phyloP scores from a whole-genome alignment of 352 stramenopile species.

The Globisporangium uncinulatum region DNA sequence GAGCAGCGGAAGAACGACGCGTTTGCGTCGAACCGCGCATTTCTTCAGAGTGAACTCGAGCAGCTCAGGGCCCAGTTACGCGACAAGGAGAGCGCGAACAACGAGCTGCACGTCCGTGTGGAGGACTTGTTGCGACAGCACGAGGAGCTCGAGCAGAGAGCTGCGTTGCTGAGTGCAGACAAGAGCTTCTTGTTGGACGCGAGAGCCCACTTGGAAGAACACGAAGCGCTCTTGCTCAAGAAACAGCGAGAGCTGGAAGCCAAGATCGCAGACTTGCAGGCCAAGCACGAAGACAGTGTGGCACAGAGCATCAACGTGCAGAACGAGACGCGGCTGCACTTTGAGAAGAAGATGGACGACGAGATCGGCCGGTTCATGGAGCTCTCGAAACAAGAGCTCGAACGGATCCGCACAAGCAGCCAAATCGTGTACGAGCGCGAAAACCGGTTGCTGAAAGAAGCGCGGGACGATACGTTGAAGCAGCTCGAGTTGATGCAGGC shows the following conservation, averaged over 20 bases:
- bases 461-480: constrained; percentile 51
- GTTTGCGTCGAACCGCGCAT: constrained; percentile 18
- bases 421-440: constrained; percentile 71
- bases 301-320: constrained; percentile 35
- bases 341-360: constrained; percentile 61
- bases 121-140: constrained; percentile 18
- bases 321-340: constrained; percentile 52
- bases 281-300: constrained; percentile 29
- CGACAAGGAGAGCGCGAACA: constrained; percentile 11
- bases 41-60: constrained; percentile 33
- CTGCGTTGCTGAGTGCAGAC: constrained; percentile 42
- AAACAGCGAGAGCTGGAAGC: constrained; percentile 33
- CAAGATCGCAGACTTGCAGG: constrained; percentile 18
- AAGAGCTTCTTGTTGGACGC: constrained; percentile 57
- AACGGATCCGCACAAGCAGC: constrained; percentile 53
- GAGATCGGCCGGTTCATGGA: constrained; percentile 71
- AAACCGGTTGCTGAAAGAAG: constrained; percentile 63
- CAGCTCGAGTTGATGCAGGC: constrained; percentile 52
- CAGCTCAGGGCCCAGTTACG: constrained; percentile 24
- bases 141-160: constrained; percentile 30
- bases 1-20: constrained; percentile 27
- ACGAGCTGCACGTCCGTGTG: constrained; percentile 15
- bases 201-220: constrained; percentile 50
- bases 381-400: constrained; percentile 59
- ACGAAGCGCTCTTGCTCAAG: constrained; percentile 29